Evolutionary conservation across 768 basidiomycete genomes (phyloP), one percentile per base, ranked within the genome.

Genomic region (Tulasnella sp.): DNA sequence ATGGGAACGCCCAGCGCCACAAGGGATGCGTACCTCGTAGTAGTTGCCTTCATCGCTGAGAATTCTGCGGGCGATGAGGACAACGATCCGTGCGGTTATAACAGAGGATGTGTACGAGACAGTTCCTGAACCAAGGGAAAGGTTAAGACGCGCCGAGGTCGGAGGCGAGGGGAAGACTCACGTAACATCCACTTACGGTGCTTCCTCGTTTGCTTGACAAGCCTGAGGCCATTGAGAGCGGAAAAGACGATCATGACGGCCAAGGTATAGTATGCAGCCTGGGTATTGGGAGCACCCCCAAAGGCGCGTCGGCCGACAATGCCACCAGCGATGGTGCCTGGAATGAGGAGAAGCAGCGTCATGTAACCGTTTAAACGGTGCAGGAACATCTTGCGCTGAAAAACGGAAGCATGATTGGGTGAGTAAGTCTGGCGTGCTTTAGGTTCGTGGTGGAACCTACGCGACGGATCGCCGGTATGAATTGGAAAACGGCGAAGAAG

Each of bases 171-270:
- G n/a, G 12, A 17, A 4, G 1, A 59, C 57, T 35, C 17, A 59
- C 57, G 29, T 19, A 59, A 31, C 57, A 59, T 59, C 57, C 57
- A 59, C 15, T 41, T 51, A 19, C 57, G 57, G 27, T 59, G 57
- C 32, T 57, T 35, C 51, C 57, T 39, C 14, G 50, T 59, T 23
- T 59, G 29, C 36, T 36, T 45, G 23, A 59, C 50, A n/a, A 14
- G 17, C 9, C 17, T 23, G n/a, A 36, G 34, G 14, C 57, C 57
- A 15, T 19, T 45, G 34, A 53, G 21, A 2, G 34, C 57, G 32
- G 31, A 32, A 17, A 32, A 19, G 3, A 51, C 39, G 7, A 31
- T 51, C 55, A 59, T n/a, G 21, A 59, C n/a, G 19, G 27, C 52
- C 9, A 27, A 21, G 15, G n/a, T 21, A 21, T 59, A 59, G 37